Conservation (phyloP, 805 yeast genomes). For the Pichia gijzeniarum region DNA sequence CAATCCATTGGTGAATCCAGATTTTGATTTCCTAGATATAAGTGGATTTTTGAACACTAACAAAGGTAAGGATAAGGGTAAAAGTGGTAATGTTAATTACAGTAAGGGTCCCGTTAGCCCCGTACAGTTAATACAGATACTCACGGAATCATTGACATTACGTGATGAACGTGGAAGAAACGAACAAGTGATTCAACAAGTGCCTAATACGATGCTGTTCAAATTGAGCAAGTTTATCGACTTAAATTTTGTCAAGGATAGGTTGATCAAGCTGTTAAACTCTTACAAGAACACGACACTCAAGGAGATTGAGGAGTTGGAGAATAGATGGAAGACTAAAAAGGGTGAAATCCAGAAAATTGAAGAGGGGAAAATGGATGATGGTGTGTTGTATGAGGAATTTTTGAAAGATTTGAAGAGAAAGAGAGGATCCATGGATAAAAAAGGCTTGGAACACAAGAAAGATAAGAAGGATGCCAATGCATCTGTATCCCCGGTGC, state of each 20-base stretch:
- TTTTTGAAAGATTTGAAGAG: slow-evolving; percentile 18
- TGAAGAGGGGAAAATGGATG: slow-evolving; percentile 36
- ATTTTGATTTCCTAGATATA: slow-evolving; percentile 30
- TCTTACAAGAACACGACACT: slow-evolving; percentile 29
- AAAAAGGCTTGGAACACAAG: background rate
- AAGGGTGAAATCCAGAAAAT: slow-evolving; percentile 35
- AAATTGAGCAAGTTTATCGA: slow-evolving; percentile 28
- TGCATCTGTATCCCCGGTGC: background rate
- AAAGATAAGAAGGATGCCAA: background rate
- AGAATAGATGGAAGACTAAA: slow-evolving; percentile 30
- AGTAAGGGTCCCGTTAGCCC: slow-evolving; percentile 22
- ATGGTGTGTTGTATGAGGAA: slow-evolving; percentile 27
- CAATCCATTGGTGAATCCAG: slow-evolving; percentile 31
- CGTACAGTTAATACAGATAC: slow-evolving; percentile 31
- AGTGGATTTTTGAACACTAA: slow-evolving; percentile 23
- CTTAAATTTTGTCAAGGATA: slow-evolving; percentile 28
- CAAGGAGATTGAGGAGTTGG: slow-evolving; percentile 34
- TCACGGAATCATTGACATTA: slow-evolving; percentile 31
- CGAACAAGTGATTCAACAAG: slow-evolving; percentile 28
- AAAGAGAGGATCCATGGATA: slow-evolving; percentile 10
- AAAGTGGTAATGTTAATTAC: background rate
- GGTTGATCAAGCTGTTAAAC: slow-evolving; percentile 30
- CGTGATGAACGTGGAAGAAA: slow-evolving; percentile 23
- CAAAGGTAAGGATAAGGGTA: slow-evolving; percentile 7
- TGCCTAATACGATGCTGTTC: slow-evolving; percentile 30